phyloP scores from a whole-genome alignment of 2,329 filamentous ascomycete genomes.

The Paecilomyces variotii region DNA sequence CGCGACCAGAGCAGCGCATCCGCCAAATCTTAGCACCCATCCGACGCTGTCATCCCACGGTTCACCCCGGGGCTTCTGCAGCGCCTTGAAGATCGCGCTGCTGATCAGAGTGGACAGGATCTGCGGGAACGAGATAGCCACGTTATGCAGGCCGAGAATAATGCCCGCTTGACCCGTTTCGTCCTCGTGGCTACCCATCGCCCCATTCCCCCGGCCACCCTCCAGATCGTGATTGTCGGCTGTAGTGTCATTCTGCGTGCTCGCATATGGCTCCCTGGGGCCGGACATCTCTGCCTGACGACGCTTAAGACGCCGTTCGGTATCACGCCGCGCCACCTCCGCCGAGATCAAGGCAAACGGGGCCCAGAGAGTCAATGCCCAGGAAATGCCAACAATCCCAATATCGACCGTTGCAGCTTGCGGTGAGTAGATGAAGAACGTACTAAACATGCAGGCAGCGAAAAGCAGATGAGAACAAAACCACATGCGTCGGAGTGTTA shows the following conservation, averaged over 20 bases:
- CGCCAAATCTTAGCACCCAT: slow-evolving; percentile 78
- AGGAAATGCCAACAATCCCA: slow-evolving; percentile 76
- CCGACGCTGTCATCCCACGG: slow-evolving; percentile 81
- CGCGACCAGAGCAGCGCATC: slow-evolving; percentile 67
- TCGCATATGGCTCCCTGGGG: background rate
- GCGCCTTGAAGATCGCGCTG: slow-evolving; percentile 71
- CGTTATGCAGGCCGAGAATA: slow-evolving; percentile 91
- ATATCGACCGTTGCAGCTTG: slow-evolving; percentile 68
- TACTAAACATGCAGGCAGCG: slow-evolving; percentile 70
- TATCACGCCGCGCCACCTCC: slow-evolving; percentile 78
- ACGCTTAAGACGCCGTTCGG: slow-evolving; percentile 48
- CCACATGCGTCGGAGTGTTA: slow-evolving; percentile 86
- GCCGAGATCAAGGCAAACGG: slow-evolving; percentile 92
- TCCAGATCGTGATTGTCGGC: slow-evolving; percentile 12
- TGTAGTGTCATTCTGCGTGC: slow-evolving; percentile 2
- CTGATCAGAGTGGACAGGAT: slow-evolving; percentile 82
- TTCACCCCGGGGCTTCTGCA: slow-evolving; percentile 79
- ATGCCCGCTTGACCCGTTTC: slow-evolving; percentile 74
- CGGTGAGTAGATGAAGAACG: slow-evolving; percentile 67
- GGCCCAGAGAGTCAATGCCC: slow-evolving; percentile 89
- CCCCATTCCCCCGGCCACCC: slow-evolving; percentile 15
- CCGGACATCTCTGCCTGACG: slow-evolving; percentile 26
- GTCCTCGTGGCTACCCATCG: slow-evolving; percentile 25
- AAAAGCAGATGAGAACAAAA: slow-evolving; percentile 79
- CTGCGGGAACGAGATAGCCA: slow-evolving; percentile 84